phyloP scores from a whole-genome alignment of 345 rosid species.

The Lagerstroemia speciosa region DNA sequence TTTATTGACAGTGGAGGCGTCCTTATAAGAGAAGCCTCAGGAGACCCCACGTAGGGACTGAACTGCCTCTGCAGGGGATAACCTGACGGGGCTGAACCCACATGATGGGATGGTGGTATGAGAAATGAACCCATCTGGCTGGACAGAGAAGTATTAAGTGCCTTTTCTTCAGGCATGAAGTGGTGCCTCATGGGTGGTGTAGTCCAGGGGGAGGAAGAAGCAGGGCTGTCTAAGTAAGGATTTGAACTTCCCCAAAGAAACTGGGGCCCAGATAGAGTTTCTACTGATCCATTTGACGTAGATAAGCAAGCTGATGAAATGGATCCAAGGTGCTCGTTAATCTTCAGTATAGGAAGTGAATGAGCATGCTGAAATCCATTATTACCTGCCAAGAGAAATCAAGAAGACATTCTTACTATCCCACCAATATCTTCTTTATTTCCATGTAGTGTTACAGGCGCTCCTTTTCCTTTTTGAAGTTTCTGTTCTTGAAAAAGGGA shows the following conservation, averaged over 20 bases:
- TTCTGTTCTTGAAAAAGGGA: not conserved
- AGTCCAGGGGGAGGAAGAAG: constrained; percentile 48
- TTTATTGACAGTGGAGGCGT: constrained; percentile 38
- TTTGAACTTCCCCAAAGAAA: constrained; percentile 89
- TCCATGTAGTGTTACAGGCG: not conserved
- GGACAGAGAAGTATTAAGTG: constrained; percentile 43
- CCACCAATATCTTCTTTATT: not conserved
- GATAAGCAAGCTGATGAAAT: constrained; percentile 42
- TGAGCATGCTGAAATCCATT: constrained; percentile 35
- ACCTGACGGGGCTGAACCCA: constrained; percentile 93
- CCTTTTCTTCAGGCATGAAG: constrained; percentile 35
- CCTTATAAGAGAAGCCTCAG: constrained; percentile 41
- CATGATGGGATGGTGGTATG: constrained; percentile 57
- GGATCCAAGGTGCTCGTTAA: constrained; percentile 32
- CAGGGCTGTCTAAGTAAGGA: constrained; percentile 39
- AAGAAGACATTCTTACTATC: constrained; percentile 20
- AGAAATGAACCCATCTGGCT: constrained; percentile 45
- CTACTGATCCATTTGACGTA: constrained; percentile 41
- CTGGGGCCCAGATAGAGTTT: constrained; percentile 76
- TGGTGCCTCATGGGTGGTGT: constrained; percentile 42
- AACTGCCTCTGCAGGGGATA: constrained; percentile 50
- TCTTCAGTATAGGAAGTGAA: constrained; percentile 43
- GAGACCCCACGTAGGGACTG: constrained; percentile 42
- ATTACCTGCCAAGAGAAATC: not conserved
- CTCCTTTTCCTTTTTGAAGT: constrained; percentile 21